Conservation (phyloP, 148 eudicot species). For the Fallopia convolvulus region DNA sequence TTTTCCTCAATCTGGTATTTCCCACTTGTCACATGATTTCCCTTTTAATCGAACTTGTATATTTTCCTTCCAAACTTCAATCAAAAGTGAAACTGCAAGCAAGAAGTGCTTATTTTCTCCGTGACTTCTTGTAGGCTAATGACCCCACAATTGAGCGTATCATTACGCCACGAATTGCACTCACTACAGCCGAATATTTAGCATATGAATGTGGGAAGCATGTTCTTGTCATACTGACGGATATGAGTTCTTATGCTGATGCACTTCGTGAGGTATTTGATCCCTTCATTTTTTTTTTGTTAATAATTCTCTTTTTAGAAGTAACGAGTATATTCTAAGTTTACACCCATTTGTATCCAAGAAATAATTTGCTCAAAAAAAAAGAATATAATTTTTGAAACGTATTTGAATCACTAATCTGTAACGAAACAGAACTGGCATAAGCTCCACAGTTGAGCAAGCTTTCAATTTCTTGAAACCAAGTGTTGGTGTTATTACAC, state of each 20-base stretch:
- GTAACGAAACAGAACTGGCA: not conserved
- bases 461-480: not conserved
- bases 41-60: not conserved
- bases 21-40: not conserved
- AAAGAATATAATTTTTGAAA: not conserved
- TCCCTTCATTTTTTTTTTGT: not conserved
- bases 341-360: not conserved
- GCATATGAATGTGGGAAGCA: slow-evolving; percentile 99
- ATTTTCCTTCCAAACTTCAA: not conserved
- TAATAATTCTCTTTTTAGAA: not conserved
- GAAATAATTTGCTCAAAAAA: not conserved
- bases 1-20: slow-evolving; percentile 48
- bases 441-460: not conserved
- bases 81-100: not conserved
- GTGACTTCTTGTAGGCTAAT: slow-evolving; percentile 46
- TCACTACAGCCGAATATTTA: slow-evolving; percentile 95
- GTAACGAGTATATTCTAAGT: not conserved
- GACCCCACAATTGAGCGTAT: slow-evolving; percentile 96
- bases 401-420: not conserved
- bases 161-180: slow-evolving; percentile 97
- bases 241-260: slow-evolving; percentile 94
- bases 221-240: slow-evolving; percentile 96
- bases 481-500: not conserved
- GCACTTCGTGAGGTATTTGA: slow-evolving; percentile 74
- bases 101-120: not conserved